A percentile compares a stretch with the other conserved stretches of the same genome.
phyloP scores from a whole-genome alignment of 768 basidiomycete genomes.

The Mycena indigotica region DNA sequence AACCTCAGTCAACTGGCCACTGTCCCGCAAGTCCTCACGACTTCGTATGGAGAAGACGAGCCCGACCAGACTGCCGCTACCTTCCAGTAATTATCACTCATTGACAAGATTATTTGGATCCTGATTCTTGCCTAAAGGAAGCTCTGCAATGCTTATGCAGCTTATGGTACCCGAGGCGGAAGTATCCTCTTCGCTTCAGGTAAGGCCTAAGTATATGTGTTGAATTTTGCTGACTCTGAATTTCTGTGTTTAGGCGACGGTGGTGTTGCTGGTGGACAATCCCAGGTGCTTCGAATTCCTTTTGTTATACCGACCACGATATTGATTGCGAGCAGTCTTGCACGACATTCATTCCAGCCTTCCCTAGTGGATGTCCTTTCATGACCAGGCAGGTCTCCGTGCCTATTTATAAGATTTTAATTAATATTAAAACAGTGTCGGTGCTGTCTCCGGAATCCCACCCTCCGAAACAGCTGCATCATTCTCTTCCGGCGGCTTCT shows the following conservation, averaged over 20 bases:
- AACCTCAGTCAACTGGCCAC: slow-evolving; percentile 27
- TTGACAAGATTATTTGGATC: neutral
- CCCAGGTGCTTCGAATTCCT: neutral
- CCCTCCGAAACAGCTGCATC: slow-evolving; percentile 40
- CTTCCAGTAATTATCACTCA: slow-evolving; percentile 12
- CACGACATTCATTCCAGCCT: slow-evolving; percentile 30
- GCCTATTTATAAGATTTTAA: no score
- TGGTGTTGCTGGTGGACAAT: slow-evolving; percentile 24
- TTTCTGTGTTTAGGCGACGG: slow-evolving; percentile 33
- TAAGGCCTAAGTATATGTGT: no score
- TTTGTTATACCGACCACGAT: neutral
- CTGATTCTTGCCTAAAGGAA: slow-evolving; percentile 12
- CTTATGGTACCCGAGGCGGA: slow-evolving; percentile 51
- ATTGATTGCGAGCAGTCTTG: slow-evolving; percentile 11
- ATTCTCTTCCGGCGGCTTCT: slow-evolving; percentile 60
- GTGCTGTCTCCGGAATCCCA: slow-evolving; percentile 43
- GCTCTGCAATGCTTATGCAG: slow-evolving; percentile 32
- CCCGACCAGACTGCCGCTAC: slow-evolving; percentile 36
- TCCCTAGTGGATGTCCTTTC: slow-evolving; percentile 50
- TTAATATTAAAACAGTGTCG: no score
- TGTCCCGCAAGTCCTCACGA: slow-evolving; percentile 50
- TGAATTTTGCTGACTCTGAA: slow-evolving; percentile 36
- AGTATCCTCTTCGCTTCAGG: slow-evolving; percentile 50
- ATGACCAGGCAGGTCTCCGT: slow-evolving; percentile 20
- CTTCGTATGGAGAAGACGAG: slow-evolving; percentile 56